A percentile compares a stretch with the other conserved stretches of the same genome.
Conservation (phyloP, 805 yeast species). For the Kuraishia cidri region DNA sequence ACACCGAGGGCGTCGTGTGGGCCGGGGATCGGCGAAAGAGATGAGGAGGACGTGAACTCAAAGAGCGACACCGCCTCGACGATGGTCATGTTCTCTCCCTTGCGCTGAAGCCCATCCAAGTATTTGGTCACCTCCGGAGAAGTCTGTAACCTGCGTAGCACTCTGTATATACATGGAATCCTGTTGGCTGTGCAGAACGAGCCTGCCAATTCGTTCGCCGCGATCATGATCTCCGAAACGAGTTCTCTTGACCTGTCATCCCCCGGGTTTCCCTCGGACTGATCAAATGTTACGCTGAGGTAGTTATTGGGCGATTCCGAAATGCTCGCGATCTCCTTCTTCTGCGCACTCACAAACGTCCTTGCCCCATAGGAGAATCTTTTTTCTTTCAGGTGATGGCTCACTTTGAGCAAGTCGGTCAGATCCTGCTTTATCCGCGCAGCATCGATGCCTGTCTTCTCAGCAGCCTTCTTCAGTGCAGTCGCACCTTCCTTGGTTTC, state of each 20-base stretch:
- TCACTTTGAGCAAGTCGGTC: constrained; percentile 19
- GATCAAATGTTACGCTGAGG: constrained; percentile 27
- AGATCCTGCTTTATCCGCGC: constrained; percentile 22
- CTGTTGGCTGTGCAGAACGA: constrained; percentile 28
- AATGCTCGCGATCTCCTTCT: constrained; percentile 11
- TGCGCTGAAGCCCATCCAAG: constrained; percentile 12
- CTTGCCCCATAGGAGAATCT: constrained; percentile 29
- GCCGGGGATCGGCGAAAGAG: constrained; percentile 31
- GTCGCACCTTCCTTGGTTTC: background rate
- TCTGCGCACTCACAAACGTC: constrained; percentile 5
- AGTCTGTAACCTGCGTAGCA: constrained; percentile 16
- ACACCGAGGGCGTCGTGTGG: constrained; percentile 61
- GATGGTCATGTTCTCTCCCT: constrained; percentile 9
- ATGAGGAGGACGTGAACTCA: constrained; percentile 43
- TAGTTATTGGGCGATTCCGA: constrained; percentile 15
- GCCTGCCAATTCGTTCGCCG: constrained; percentile 61
- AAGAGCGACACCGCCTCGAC: constrained; percentile 33
- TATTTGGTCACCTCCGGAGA: constrained; percentile 10
- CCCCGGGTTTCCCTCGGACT: constrained; percentile 12
- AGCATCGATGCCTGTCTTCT: constrained; percentile 3
- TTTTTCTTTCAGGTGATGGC: constrained; percentile 13
- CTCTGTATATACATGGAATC: constrained; percentile 44
- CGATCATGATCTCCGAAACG: constrained; percentile 81
- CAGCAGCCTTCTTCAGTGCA: background rate
- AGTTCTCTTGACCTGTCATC: constrained; percentile 15